Evolutionary conservation across 225 moss, liverwort and hornwort genomes (phyloP).

Genomic region (Rhytidiadelphus loreus): DNA sequence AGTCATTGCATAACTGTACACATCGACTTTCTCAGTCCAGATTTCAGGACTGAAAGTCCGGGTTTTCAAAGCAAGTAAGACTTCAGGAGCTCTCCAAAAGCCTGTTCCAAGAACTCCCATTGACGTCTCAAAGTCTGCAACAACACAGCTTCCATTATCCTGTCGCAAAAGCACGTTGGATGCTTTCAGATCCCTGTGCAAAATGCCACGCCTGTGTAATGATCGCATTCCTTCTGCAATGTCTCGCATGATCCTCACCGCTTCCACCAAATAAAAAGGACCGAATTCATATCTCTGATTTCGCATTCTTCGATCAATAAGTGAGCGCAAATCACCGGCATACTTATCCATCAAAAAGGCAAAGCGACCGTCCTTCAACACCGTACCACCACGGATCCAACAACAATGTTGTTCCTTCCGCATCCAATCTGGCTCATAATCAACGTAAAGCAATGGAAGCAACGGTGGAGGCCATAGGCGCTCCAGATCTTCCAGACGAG

Average conservation of each 20-base stretch:
- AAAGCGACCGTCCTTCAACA: neutral
- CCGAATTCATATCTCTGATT: rapidly evolving
- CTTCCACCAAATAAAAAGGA: rapidly evolving
- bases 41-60: neutral
- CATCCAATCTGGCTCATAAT: neutral
- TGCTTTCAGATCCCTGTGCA: neutral
- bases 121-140: neutral
- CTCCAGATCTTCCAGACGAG: neutral
- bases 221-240: neutral
- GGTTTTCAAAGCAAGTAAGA: neutral
- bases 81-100: neutral
- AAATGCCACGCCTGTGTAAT: neutral
- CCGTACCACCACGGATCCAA: neutral
- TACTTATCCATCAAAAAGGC: neutral
- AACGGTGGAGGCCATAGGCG: neutral
- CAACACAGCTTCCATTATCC: rapidly evolving
- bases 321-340: neutral
- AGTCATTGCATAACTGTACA: neutral
- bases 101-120: neutral
- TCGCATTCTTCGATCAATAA: neutral
- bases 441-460: neutral
- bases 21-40: neutral
- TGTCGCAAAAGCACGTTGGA: neutral
- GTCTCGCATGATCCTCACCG: neutral
- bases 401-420: neutral